Evolutionary conservation across 139 green algal genomes (phyloP), one percentile per base, ranked within the genome.

Genomic region (Microglena sp.): DNA sequence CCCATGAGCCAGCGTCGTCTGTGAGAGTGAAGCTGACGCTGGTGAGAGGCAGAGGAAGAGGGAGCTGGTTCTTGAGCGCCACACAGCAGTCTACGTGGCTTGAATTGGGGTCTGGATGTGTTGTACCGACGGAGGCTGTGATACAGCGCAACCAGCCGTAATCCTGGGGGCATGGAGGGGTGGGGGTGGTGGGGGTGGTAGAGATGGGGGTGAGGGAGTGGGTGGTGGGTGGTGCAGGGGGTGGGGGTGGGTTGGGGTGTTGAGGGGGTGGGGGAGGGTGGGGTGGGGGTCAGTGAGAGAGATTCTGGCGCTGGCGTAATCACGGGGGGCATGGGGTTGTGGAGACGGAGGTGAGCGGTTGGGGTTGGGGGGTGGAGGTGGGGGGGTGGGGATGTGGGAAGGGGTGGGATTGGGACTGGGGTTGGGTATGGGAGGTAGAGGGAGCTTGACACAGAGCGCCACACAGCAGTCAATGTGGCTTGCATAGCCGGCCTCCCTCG

Each of bases 61-160:
- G 69, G 43, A 82, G 67, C 60, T 68, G 40, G 64, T 55, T 72
- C 33, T 46, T 53, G 28, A 82, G 55, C 2, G 56, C 75, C 5
- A 78, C 22, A 59, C 66, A 67, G 26, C 76, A 67, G 46, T 71
- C 45, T 28, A 75, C 56, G 1, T 58, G 33, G 29, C 43, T 26
- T n/a, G 67, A 36, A 34, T 73, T 70, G 28, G 67, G 45, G 22
- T 28, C 33, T 26, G 30, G 64, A 58, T 2, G 36, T 43, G 66
- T 72, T 70, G 7, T 45, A 43, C 77, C 77, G 3, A 69, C 69
- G 1, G 72, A 55, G 1, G 80, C 56, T 5, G 62, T 53, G 0
- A 83, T 1, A 33, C 68, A 70, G 33, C 69, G 69, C 62, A 69
- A 76, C 77, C 77, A 83, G 24, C 77, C 77, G 36, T 63, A 78